Base-by-base conservation (phyloP, 2,329 filamentous ascomycete genomes). In the Fusarium gaditjirri region DNA sequence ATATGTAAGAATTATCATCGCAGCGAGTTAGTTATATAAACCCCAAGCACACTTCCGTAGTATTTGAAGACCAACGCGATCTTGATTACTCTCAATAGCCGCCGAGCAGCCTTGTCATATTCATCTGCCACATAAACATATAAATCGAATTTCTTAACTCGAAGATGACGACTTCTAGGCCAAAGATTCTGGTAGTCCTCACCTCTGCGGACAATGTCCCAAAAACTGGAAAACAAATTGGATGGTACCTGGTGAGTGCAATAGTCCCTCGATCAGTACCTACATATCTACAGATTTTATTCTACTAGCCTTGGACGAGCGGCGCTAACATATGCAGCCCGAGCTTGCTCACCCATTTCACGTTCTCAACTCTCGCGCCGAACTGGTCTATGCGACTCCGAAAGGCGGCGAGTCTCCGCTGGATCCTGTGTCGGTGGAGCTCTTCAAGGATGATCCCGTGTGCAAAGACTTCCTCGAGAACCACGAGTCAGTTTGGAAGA, bases 231-330 rank as follows among this genome's bases (percentile, higher is more conserved):
- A 60, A 60, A 8, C 47, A 42, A 6, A 60, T 60, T 8, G 57
- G 57, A n/a, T 60, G 57, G 57, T 60, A 29, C 21, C 14, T 60
- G 8, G 57, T 60, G 2, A 55, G 57, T 36, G 6, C 3, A 16
- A 5, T 6, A 10, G 6, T 1, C 6, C 5, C 11, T 11, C 8
- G 6, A 16, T 19, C 2, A 11, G 21, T 5, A 6, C 3, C 3
- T n/a, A 6, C 1, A 23, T 11, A 43, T 2, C 12, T 12, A 9
- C 8, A 25, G 10, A 8, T 16, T n/a, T 6, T 17, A 7, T 14
- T 11, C 0, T 12, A 1, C 2, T 7, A 4, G 0, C 9, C 3
- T 25, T 3, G 4, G 6, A 2, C 6, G 9, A 41, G 0, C 7
- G 6, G 8, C 33, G 5, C 17, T 59, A n/a, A 59, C 1, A 33